Evolutionary conservation across 306 rosid genomes (phyloP).

Genomic region (Castanea crenata): DNA sequence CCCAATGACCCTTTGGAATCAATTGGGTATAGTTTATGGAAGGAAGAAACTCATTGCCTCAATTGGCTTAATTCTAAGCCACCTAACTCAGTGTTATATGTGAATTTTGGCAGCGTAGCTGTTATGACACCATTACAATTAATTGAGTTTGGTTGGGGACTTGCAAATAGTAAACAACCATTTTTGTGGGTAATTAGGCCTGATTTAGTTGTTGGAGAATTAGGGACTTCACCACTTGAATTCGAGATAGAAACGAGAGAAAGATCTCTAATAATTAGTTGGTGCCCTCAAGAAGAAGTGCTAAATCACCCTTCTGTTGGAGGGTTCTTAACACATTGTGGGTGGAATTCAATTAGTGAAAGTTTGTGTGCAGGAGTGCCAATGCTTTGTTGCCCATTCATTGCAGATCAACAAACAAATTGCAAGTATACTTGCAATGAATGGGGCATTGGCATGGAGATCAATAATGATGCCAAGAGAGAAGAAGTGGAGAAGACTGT

Average conservation of each 20-base stretch:
- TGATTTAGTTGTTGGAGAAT: not conserved
- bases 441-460: too few species aligned
- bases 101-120: too few species aligned
- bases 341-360: slow-evolving; percentile 10
- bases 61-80: slow-evolving; percentile 4
- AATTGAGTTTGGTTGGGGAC: too few species aligned
- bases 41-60: slow-evolving; percentile 12
- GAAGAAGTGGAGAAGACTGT: too few species aligned
- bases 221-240: not conserved
- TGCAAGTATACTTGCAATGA: too few species aligned
- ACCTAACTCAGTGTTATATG: not conserved
- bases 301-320: not conserved
- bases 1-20: not conserved
- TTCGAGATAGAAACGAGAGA: not conserved
- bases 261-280: slow-evolving; percentile 7
- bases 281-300: slow-evolving; percentile 13
- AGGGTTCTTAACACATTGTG: slow-evolving; percentile 8
- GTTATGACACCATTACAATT: too few species aligned
- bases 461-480: too few species aligned
- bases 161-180: not conserved
- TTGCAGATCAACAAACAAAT: too few species aligned
- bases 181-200: slow-evolving; percentile 21
- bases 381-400: too few species aligned
- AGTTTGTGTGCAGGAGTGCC: slow-evolving; percentile 1
- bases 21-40: slow-evolving; percentile 1